Base-by-base conservation (phyloP, 148 eudicot genomes). In the Rhododendron griersonianum region DNA sequence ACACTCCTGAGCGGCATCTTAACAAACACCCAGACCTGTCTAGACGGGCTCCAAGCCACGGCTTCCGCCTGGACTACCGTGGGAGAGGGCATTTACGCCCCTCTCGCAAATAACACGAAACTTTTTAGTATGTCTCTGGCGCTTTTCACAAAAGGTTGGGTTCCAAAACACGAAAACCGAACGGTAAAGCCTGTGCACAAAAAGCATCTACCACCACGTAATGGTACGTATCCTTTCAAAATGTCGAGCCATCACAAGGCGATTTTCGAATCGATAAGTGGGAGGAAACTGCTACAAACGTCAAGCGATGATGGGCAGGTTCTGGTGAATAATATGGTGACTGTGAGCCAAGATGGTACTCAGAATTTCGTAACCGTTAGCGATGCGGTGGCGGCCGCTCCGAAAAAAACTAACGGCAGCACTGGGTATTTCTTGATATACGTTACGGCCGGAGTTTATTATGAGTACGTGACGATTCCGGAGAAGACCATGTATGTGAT, bases 21-120 rank as follows among this genome's bases (percentile, higher is more conserved):
- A 45, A 96, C 99, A 3, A 95, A 96, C 88, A 90, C 92, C 0
- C 95, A 95, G 69, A 96, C 99, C 0, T 96, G 99, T 84, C 47
- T 92, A 5, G 98, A 96, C 73, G 98, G 99, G 11, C 88, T 96
- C 7, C 89, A 91, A 39, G 87, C 84, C 5, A 89, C 93, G 1
- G 89, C 92, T 18, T 86, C 92, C 0, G 81, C 94, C 0, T 92
- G 94, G 93, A 88, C 90, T 2, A 21, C 25, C n/a, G 84, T 92
- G 11, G 89, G 88, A 13, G 85, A 84, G 63, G 97, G 93, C 7
- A 45, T 96, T 9, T 80, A 77, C 25, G 53, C 88, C 2, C 98
- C 99, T 0, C 82, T 95, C 1, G 67, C 89, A 1, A 88, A 92
- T 73, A 94, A 93, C 53, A 91, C 96, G 0, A 93, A 88, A 37